Conservation (phyloP, 2,329 filamentous ascomycete species). For the Aureobasidium uvarum region DNA sequence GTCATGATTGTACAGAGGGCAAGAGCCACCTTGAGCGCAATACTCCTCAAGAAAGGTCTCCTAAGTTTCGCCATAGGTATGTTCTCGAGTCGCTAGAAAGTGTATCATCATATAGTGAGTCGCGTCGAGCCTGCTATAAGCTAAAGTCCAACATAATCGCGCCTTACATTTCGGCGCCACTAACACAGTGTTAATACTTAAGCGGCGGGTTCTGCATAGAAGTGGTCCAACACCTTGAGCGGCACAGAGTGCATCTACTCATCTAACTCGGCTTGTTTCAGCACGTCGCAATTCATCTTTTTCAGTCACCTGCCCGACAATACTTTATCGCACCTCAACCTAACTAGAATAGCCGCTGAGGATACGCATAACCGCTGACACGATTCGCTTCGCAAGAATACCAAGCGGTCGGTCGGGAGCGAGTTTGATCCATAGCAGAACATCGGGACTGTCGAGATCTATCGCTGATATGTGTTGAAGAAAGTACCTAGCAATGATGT, state of each 20-base stretch:
- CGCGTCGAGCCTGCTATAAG: not conserved
- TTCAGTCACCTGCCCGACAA: not conserved
- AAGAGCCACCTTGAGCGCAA: constrained; percentile 8
- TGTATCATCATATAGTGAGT: not conserved
- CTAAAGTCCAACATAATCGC: not conserved
- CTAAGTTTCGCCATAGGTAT: constrained; percentile 4
- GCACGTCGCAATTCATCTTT: not conserved
- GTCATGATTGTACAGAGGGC: not conserved
- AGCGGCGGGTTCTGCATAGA: too few species aligned
- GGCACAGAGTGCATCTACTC: not conserved
- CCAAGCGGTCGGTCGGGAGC: too few species aligned
- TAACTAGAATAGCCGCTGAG: not conserved
- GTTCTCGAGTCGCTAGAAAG: not conserved
- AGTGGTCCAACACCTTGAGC: not conserved
- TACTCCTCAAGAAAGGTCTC: not conserved
- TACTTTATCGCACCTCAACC: not conserved
- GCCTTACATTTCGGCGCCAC: not conserved
- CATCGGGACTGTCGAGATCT: too few species aligned
- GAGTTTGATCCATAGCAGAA: too few species aligned
- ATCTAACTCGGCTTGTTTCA: not conserved
- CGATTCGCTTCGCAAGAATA: too few species aligned
- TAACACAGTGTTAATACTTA: too few species aligned
- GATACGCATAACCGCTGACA: too few species aligned
- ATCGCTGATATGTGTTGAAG: not conserved
- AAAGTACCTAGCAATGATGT: too few species aligned